Evolutionary conservation across 202 grass and related monocot genomes (phyloP), one percentile per base, ranked within the genome.

Genomic region (Brachypodium distachyon): DNA sequence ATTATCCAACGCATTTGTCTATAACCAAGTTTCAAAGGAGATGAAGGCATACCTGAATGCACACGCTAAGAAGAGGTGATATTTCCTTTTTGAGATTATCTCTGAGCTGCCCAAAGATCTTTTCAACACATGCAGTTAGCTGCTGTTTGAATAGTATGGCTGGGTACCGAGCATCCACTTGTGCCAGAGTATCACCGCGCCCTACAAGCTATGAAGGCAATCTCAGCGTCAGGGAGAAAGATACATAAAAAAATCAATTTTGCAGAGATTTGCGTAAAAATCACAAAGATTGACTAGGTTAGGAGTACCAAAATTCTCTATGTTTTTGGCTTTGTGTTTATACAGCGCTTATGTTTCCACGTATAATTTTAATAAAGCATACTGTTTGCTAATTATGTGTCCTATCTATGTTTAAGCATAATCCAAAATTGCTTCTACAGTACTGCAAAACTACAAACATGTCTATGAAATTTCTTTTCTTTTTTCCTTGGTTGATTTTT

Each of bases 1-100:
- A 26, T 31, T 33, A 23, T 70, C 61, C 60, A 74, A 62, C 26
- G 62, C 36, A 42, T 0, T 33, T 51, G 7, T 46, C 12, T 8
- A 0, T 5, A 63, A 44, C 6, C 21, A 53, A 46, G 77, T 10
- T 56, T 31, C 39, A 54, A 25, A 31, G 1, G 49, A 70, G 44
- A 70, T 13, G 37, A 81, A 57, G 34, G 43, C 54, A 65, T 74
- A 98, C 96, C 96, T 98, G 96, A 81, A 98, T 98, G 85, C 96
- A 98, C 58, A 89, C 57, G 84, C 37, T 86, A 49, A 99, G 89
- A 80, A 99, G 91, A 56, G 96, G 91, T 70, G 54, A 88, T 82
- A 95, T 92, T 82, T 99, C 87, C 37, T 98, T 98, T 87, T 98
- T 98, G 49, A 98, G 82, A 83, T 94, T 95, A 84, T 98, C 96